phyloP scores from a whole-genome alignment of 305 asterid genomes.

The Fraxinus angustifolia region DNA sequence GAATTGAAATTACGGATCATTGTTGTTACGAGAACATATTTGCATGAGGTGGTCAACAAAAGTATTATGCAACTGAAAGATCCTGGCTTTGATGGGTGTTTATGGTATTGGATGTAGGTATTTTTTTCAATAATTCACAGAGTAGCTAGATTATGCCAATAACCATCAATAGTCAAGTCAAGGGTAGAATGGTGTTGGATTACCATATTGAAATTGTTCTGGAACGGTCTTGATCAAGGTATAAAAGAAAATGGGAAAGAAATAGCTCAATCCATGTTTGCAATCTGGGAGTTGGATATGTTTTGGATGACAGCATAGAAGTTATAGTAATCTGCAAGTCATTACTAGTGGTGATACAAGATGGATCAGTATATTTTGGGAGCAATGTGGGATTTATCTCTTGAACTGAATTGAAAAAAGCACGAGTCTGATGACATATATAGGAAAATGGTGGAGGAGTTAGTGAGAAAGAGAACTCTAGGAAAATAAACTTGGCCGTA shows the following conservation, averaged over 20 bases:
- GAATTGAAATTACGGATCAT: neutral
- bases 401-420: neutral
- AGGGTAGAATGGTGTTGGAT: neutral
- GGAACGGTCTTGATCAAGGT: neutral
- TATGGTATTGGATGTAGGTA: neutral
- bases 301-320: neutral
- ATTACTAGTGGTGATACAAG: neutral
- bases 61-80: neutral
- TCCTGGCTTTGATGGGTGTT: neutral
- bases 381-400: neutral
- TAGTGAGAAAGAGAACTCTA: neutral
- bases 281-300: neutral
- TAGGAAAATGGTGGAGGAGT: neutral
- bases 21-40: neutral
- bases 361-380: neutral
- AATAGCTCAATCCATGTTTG: neutral
- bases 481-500: neutral
- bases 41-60: neutral
- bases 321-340: neutral
- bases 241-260: neutral
- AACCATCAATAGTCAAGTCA: neutral
- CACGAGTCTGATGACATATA: neutral
- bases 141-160: neutral
- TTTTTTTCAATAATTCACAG: neutral
- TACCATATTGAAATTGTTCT: neutral